These are phyloP conservation scores for Neurospora tetrasperma DNA, from an alignment of 495 filamentous ascomycete species.

Conservation along the genomic window DNA sequence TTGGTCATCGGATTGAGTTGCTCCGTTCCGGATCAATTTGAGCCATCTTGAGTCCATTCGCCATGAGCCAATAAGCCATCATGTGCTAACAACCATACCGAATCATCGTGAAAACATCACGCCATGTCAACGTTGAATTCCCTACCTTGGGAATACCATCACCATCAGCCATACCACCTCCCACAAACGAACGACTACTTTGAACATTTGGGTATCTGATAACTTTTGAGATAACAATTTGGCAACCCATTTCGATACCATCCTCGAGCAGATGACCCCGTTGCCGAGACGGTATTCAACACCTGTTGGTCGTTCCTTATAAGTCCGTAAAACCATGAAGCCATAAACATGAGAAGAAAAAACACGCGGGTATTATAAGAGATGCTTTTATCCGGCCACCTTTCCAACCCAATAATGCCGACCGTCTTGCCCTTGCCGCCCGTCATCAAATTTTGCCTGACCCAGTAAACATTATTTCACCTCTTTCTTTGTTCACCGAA, in stretches of 20 bases:
- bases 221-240: not conserved
- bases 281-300: not conserved
- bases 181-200: not conserved
- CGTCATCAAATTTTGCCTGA: not conserved
- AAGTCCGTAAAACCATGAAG: not conserved
- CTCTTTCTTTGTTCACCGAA: constrained; percentile 20
- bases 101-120: too few relatives aligned
- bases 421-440: not conserved
- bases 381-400: constrained; percentile 5
- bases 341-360: constrained; percentile 4
- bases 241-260: not conserved
- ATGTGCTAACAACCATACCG: too few relatives aligned
- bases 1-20: too few relatives aligned
- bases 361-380: constrained; percentile 8
- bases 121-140: too few relatives aligned
- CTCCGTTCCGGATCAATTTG: too few relatives aligned
- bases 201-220: not conserved
- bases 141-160: too few relatives aligned
- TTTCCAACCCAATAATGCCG: not conserved
- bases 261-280: not conserved
- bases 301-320: not conserved
- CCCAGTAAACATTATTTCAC: not conserved
- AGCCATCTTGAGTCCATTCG: too few relatives aligned
- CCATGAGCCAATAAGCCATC: too few relatives aligned
- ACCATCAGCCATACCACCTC: too few relatives aligned